phyloP scores from a whole-genome alignment of 2,329 filamentous ascomycete genomes.

The Bipolaris victoriae region DNA sequence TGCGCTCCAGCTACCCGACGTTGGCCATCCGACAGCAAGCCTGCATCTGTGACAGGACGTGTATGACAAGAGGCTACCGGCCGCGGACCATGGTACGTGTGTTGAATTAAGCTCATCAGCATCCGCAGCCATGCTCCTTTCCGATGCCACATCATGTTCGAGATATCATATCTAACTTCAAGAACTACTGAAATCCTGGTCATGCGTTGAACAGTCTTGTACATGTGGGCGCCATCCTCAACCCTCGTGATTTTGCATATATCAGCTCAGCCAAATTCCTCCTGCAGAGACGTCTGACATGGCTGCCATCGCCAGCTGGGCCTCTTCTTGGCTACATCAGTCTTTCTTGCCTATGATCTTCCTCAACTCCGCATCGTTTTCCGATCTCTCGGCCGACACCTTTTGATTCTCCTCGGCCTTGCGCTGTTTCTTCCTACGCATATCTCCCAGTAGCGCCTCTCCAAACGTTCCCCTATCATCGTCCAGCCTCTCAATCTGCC shows the following conservation, averaged over 20 bases:
- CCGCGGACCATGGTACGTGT: conserved; percentile 25
- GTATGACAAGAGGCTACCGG: conserved; percentile 26
- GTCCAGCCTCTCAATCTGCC: conserved; percentile 54
- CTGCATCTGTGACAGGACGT: conserved; percentile 6
- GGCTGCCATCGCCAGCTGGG: not conserved
- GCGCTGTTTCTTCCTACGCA: conserved; percentile 40
- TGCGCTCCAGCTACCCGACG: not conserved
- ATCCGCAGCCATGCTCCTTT: not conserved
- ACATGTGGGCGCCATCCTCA: not conserved
- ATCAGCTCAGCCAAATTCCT: not conserved
- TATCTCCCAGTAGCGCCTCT: conserved; percentile 43
- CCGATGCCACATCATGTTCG: not conserved
- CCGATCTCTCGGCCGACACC: conserved; percentile 37
- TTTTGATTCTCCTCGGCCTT: conserved; percentile 34
- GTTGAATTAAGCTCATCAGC: conserved; percentile 1
- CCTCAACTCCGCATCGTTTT: conserved; percentile 48
- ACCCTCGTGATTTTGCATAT: not conserved
- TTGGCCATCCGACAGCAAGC: not conserved
- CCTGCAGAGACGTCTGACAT: not conserved
- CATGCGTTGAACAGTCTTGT: too few species aligned
- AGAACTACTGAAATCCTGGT: not conserved
- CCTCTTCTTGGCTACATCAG: conserved; percentile 8
- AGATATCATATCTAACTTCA: not conserved
- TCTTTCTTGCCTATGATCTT: conserved; percentile 47
- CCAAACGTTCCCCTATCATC: conserved; percentile 41